phyloP scores from a whole-genome alignment of 169 alveolate species.

The Cryptosporidium felis region DNA sequence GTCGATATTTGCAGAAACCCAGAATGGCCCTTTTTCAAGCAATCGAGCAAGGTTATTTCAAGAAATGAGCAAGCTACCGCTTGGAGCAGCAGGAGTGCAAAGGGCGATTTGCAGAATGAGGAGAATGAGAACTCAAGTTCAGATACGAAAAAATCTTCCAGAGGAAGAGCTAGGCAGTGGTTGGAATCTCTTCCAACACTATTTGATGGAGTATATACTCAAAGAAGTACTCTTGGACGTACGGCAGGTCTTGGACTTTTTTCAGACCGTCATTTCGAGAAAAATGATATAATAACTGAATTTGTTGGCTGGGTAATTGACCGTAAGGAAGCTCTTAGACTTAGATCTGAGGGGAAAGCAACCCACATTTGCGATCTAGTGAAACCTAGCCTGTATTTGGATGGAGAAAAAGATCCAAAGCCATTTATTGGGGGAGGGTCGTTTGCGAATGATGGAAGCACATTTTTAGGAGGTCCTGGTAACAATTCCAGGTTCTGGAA shows the following conservation, averaged over 20 bases:
- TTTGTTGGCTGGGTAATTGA: constrained; percentile 79
- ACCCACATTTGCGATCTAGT: constrained; percentile 76
- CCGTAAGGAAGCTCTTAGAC: constrained; percentile 74
- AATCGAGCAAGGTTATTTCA: constrained; percentile 23
- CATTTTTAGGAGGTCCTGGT: constrained; percentile 78
- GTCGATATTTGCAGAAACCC: constrained; percentile 66
- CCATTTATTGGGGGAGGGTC: constrained; percentile 78
- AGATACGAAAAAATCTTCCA: background rate
- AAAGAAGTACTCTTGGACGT: constrained; percentile 78
- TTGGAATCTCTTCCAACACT: constrained; percentile 69
- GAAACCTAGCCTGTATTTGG: constrained; percentile 76
- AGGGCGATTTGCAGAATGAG: background rate
- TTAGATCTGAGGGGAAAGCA: constrained; percentile 73
- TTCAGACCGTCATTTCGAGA: constrained; percentile 72
- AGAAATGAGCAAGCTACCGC: background rate
- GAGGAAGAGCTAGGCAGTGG: constrained; percentile 49
- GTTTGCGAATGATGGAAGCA: constrained; percentile 78
- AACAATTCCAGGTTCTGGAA: constrained; percentile 75
- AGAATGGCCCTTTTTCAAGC: constrained; percentile 54
- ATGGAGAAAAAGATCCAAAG: constrained; percentile 75
- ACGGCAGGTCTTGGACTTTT: constrained; percentile 76
- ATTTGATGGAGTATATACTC: constrained; percentile 76
- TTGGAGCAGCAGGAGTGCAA: background rate
- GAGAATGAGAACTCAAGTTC: background rate
- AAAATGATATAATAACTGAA: constrained; percentile 74